phyloP scores from a whole-genome alignment of 2,329 filamentous ascomycete species.

The Daldinia sp. region DNA sequence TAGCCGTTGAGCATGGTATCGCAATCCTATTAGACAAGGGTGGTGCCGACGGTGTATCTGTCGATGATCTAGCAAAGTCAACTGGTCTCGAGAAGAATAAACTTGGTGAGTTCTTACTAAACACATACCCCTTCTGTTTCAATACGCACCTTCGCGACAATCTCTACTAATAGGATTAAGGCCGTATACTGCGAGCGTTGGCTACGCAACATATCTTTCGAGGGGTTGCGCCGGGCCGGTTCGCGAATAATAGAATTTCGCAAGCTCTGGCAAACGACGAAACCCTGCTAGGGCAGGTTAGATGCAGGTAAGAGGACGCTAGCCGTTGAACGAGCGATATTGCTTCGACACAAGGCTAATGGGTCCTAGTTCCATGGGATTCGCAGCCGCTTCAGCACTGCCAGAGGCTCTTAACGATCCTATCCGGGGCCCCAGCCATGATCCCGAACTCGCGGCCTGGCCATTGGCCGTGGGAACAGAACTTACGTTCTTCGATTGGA shows the following conservation, averaged over 20 bases:
- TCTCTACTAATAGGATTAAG: constrained; percentile 8
- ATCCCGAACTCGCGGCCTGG: constrained; percentile 26
- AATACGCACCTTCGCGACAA: neutral
- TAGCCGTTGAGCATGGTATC: constrained; percentile 34
- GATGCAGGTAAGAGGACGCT: constrained; percentile 18
- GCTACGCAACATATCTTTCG: constrained; percentile 36
- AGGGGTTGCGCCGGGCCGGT: constrained; percentile 27
- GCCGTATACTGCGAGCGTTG: constrained; percentile 32
- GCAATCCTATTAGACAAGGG: constrained; percentile 24
- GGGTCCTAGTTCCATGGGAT: constrained; percentile 26
- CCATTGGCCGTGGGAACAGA: constrained; percentile 26
- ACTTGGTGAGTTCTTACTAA: constrained; percentile 7
- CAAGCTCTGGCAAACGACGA: constrained; percentile 31
- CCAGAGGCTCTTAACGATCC: constrained; percentile 31
- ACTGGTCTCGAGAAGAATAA: constrained; percentile 23
- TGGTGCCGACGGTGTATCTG: constrained; percentile 24
- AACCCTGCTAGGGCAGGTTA: constrained; percentile 29
- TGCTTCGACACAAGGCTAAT: neutral
- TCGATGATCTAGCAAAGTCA: constrained; percentile 27
- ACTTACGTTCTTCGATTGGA: constrained; percentile 30
- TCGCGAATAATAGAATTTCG: constrained; percentile 39
- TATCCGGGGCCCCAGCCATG: constrained; percentile 31
- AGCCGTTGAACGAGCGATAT: neutral
- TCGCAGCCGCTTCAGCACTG: constrained; percentile 26
- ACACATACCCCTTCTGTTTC: neutral